Evolutionary conservation across 257 asterid species (phyloP).

Genomic region (Primulina tabacum): DNA sequence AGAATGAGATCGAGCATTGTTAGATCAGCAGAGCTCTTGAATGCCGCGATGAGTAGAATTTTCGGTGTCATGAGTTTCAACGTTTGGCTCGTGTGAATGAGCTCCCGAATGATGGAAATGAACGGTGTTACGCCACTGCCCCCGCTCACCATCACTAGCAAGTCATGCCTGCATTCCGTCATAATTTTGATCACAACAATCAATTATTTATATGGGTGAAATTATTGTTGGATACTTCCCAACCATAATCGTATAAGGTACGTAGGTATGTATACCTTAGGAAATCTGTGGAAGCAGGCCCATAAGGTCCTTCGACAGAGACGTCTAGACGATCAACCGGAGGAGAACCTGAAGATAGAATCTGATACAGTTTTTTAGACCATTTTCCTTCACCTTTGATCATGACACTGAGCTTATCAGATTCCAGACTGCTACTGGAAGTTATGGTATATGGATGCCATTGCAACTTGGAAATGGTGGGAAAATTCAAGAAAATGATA

Average conservation of each 20-base stretch:
- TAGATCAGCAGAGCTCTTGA: constrained; percentile 26
- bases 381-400: constrained; percentile 33
- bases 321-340: constrained; percentile 16
- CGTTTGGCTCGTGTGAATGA: constrained; percentile 14
- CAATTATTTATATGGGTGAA: neutral
- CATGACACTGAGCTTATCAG: constrained; percentile 28
- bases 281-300: constrained; percentile 35
- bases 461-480: constrained; percentile 31
- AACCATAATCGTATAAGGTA: too few relatives aligned
- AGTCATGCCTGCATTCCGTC: constrained; percentile 20
- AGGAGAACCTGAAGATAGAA: constrained; percentile 21
- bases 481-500: constrained; percentile 31
- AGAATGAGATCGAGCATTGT: constrained; percentile 35
- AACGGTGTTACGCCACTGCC: constrained; percentile 38
- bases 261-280: constrained; percentile 19
- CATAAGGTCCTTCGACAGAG: constrained; percentile 41
- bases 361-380: constrained; percentile 32
- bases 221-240: too few relatives aligned
- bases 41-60: constrained; percentile 22
- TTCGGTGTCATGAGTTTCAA: constrained; percentile 20
- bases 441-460: constrained; percentile 44
- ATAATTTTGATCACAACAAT: neutral
- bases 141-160: constrained; percentile 35
- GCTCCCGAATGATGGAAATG: constrained; percentile 33
- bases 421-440: constrained; percentile 34